Base-by-base conservation (phyloP, 1,284 basidiomycete genomes). In the Ceratobasidium sp. region DNA sequence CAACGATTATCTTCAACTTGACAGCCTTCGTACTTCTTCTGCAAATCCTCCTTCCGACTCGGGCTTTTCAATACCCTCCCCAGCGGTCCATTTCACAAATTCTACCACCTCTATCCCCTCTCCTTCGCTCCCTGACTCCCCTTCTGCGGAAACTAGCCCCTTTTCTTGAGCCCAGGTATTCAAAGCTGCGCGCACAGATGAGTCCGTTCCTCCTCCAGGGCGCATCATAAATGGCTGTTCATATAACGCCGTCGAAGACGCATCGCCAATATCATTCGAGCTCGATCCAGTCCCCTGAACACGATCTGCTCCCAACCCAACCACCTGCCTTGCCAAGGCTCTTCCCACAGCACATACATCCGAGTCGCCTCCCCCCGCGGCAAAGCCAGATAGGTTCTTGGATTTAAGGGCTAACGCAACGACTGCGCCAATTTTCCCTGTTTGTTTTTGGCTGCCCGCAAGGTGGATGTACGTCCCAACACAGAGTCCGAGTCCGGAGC, bases 201-300 rank as follows among this genome's bases (percentile, higher is more conserved):
- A 83, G 29, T 89, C 87, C 48, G 87, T 84, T 59, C 84, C 81
- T 64, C 74, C 63, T 69, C 78, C 44, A 41, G 56, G 66, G 24
- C 33, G 50, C 88, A 95, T 94, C 86, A 93, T 91, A 79, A 96
- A 95, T 4, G 90, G 90, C 80, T 98, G 96, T 29, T 90, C 86
- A 79, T 95, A 93, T 72, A 98, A 83, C 19, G 89, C 89, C 11
- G 78, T 80, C 4, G 86, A 88, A 47, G 91, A 89, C 48, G 89
- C 87, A 17, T 82, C 81, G 4, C 84, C 85, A 6, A 79, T 79
- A 7, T 73, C 75, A 2, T 59, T 33, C 19, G 76, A 51, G 9
- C 41, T 41, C 0, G 44, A 31, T 2, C 75, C 47, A 2, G 81
- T 74, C 1, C 83, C 79, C 15, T 79, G 83, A 54, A 98, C 85